Conservation (phyloP, 768 basidiomycete genomes). For the Chalciporus pseudorubinellus region DNA sequence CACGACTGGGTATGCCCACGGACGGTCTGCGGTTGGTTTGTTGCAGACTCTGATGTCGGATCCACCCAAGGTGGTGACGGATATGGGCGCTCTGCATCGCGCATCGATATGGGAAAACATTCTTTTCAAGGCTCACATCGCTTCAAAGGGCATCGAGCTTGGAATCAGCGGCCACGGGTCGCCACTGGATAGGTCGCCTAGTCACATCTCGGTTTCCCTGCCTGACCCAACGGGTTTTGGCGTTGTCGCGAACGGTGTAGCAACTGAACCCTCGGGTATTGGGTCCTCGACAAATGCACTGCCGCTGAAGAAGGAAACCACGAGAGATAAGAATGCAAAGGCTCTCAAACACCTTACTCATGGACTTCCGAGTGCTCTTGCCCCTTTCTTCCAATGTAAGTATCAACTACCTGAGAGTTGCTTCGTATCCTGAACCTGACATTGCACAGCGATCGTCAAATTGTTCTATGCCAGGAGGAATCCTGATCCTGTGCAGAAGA, state of each 20-base stretch:
- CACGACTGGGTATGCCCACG: conserved; percentile 78
- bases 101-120: conserved; percentile 88
- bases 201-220: conserved; percentile 40
- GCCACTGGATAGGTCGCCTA: conserved; percentile 49
- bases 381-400: conserved; percentile 86
- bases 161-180: conserved; percentile 42
- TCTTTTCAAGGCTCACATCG: conserved; percentile 59
- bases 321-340: conserved; percentile 64
- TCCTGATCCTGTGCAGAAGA: conserved; percentile 70
- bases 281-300: conserved; percentile 19
- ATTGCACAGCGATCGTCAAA: conserved; percentile 70
- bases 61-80: conserved; percentile 59
- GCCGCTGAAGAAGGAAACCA: conserved; percentile 40
- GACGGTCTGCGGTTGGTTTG: conserved; percentile 69
- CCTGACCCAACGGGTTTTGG: conserved; percentile 36
- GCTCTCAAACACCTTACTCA: conserved; percentile 78
- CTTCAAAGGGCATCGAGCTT: conserved; percentile 52
- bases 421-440: conserved; percentile 5
- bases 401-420: conserved; percentile 1
- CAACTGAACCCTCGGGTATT: conserved; percentile 22
- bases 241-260: conserved; percentile 30
- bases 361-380: conserved; percentile 69
- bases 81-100: conserved; percentile 79
- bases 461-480: conserved; percentile 81
- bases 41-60: conserved; percentile 72